Base-by-base conservation (phyloP, 805 yeast species). In the Candida maris region DNA sequence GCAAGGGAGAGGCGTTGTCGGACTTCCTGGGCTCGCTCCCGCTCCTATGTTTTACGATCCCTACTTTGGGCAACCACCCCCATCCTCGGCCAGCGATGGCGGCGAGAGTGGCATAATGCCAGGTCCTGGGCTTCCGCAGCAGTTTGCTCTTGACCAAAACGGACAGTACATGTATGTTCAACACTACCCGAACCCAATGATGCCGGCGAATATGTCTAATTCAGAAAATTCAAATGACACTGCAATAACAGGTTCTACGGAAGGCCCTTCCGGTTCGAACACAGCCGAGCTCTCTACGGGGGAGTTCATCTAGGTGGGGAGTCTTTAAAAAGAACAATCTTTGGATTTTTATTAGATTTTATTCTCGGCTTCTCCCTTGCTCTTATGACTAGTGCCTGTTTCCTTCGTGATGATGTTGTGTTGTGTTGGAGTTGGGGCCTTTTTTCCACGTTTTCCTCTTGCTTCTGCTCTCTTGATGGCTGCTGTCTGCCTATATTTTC, bases 1-100 rank as follows among this genome's bases (percentile, higher is more conserved):
- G 4, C 53, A 46, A 38, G 50, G 44, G 6, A 39, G 45, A 10
- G 43, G 49, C n/a, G 31, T 54, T 41, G 53, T 51, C 15, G 51
- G 54, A 16, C 46, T 56, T 17, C 59, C 56, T 6, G 57, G 61
- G 9, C 38, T 57, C 33, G 52, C 51, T n/a, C 57, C 60, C 10
- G 50, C 54, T 8, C 58, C 54, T n/a, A 45, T 57, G 50, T 56
- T 55, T 30, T 59, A 59, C 40, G 64, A 59, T 35, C 62, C 64
- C 6, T 59, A 59, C 35, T 53, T 46, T 42, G 57, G 49, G 17
- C 51, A 50, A 36, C 44, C 49, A 3, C 49, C 52, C 9, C 40
- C 27, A 28, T 30, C 48, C 12, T 18, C 44, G 7, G 38, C 34
- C 26, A 35, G 37, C 13, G 45, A 31, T 18, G 39, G 34, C 4